phyloP scores from a whole-genome alignment of 352 stramenopile species.

The Globisporangium okanoganense region DNA sequence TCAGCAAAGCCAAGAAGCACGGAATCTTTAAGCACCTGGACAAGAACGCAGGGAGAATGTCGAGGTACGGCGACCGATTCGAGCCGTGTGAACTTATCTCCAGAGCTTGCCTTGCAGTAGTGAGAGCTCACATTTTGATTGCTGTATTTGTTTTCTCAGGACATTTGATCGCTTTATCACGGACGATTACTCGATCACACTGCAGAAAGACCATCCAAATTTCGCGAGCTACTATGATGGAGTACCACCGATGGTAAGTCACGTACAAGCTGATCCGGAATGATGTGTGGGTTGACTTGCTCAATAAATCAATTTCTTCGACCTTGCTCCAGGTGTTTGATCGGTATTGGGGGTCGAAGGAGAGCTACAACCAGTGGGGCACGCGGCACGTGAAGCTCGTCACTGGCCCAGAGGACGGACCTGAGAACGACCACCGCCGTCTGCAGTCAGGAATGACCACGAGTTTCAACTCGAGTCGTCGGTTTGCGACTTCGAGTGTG shows the following conservation, averaged over 20 bases:
- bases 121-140: too few species aligned
- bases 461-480: slow-evolving; percentile 10
- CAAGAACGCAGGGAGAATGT: slow-evolving; percentile 39
- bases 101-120: too few species aligned
- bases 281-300: not conserved
- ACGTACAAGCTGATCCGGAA: too few species aligned
- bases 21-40: slow-evolving; percentile 59
- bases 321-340: slow-evolving; percentile 27
- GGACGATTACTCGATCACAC: slow-evolving; percentile 45
- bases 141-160: too few species aligned
- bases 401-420: slow-evolving; percentile 17
- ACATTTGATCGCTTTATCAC: slow-evolving; percentile 71
- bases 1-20: slow-evolving; percentile 56
- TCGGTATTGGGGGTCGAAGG: slow-evolving; percentile 64
- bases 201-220: slow-evolving; percentile 58
- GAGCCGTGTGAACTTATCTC: too few species aligned
- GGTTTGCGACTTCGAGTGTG: slow-evolving; percentile 15
- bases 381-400: slow-evolving; percentile 43
- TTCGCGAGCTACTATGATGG: slow-evolving; percentile 63
- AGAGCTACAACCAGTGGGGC: slow-evolving; percentile 60
- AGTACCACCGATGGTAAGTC: slow-evolving; percentile 11
- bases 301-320: not conserved
- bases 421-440: slow-evolving; percentile 37
- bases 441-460: slow-evolving; percentile 24
- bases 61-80: slow-evolving; percentile 27